Percentiles rank a stretch among this genome's conserved stretches.
Evolutionary conservation across 2,329 filamentous ascomycete species (phyloP).

Genomic region (Fusarium stilboides): DNA sequence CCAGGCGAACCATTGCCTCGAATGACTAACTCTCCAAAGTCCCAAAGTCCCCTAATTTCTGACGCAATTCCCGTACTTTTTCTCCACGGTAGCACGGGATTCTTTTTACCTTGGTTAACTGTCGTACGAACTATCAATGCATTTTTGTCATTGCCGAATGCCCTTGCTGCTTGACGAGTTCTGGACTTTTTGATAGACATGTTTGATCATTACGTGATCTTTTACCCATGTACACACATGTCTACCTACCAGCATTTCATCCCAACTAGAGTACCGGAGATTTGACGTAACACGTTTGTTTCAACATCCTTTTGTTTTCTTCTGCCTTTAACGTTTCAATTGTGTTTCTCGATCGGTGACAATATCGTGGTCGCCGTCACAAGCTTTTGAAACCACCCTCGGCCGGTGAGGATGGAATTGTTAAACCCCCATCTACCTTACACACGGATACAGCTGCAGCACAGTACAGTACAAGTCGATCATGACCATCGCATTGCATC

Average conservation of each 20-base stretch:
- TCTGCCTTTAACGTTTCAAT: not conserved
- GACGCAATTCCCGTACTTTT: conserved; percentile 27
- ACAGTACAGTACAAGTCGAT: conserved; percentile 23
- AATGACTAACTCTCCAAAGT: conserved; percentile 43
- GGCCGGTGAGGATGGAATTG: conserved; percentile 8
- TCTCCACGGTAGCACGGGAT: conserved; percentile 16
- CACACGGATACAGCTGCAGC: conserved; percentile 24
- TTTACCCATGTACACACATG: not conserved
- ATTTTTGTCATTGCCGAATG: conserved; percentile 17
- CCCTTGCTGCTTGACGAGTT: conserved; percentile 3
- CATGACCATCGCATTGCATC: conserved; percentile 27
- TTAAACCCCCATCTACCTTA: conserved; percentile 18
- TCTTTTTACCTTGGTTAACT: not conserved
- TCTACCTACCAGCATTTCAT: not conserved
- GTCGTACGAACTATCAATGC: not conserved
- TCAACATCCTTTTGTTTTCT: not conserved
- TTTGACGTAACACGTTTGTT: conserved; percentile 15
- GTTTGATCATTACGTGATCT: conserved; percentile 1
- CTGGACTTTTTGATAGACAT: conserved; percentile 4
- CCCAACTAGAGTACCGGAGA: not conserved
- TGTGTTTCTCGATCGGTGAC: conserved; percentile 12
- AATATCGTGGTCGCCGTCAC: conserved; percentile 20
- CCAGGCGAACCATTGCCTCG: conserved; percentile 43
- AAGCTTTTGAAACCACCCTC: conserved; percentile 28
- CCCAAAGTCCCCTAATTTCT: conserved; percentile 19